Evolutionary conservation across 768 basidiomycete genomes (phyloP), one percentile per base, ranked within the genome.

Genomic region (Naganishia vaughanmartiniae): DNA sequence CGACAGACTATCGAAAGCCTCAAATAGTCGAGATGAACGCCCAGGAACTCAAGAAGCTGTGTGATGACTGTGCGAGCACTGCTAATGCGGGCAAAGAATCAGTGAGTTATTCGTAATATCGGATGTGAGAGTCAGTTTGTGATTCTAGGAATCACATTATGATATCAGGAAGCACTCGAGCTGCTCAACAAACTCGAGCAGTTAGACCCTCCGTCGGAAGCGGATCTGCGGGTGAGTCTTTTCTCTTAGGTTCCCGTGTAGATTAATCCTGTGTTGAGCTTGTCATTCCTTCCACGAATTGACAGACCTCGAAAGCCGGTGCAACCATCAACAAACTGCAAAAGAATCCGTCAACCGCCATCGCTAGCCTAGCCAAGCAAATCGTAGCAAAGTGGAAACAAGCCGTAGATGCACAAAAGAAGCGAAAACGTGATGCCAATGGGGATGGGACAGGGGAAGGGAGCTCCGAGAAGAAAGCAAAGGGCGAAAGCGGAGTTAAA

Each of bases 291-390:
- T 33, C 24, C 30, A 30, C 30, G 17, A 42, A 12, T 19, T n/a
- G 24, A 36, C 56, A 81, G 80, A 68, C 77, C n/a, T 75, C 80
- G 11, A 79, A 77, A 77, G 78, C 79, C 19, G 80, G 80, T 58
- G 74, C 76, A 19, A 74, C 75, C 5, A 71, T 81, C 55, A 78
- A 75, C 34, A 79, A 79, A 69, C 76, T 77, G 15, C 75, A 77
- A 14, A 77, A 74, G 53, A 68, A 73, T 66, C 14, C 76, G 21
- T 65, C 70, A 1, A 53, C 75, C 11, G 70, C 70, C 5, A 65
- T 80, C 48, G 66, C 74, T 19, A 39, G 66, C 4, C 60, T 79
- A 4, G 80, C 79, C 10, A 79, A 78, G 26, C 76, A 79, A 57
- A 73, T 81, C 12, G 75, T 81, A 31, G 76, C 77, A 31, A 70